Evolutionary conservation across 805 yeast species (phyloP).

Genomic region (Cyberlindnera euphorbiae): DNA sequence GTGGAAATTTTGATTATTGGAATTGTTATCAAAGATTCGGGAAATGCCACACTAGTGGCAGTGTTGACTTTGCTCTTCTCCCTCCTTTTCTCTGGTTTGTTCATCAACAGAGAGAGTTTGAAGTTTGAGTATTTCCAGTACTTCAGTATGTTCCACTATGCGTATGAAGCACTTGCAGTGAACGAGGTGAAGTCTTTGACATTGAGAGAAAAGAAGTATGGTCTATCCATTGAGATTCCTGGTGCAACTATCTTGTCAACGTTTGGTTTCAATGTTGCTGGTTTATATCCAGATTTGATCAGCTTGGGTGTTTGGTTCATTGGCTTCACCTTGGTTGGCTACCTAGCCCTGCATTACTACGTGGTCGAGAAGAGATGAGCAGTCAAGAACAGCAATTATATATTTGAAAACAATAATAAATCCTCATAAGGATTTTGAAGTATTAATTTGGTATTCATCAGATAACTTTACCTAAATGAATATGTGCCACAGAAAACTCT

Average conservation of each 20-base stretch:
- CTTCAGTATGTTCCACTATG: slow-evolving; percentile 89
- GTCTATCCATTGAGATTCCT: slow-evolving; percentile 91
- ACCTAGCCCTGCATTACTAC: slow-evolving; percentile 62
- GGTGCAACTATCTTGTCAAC: slow-evolving; percentile 96
- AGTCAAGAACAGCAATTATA: background rate
- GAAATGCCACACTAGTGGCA: slow-evolving; percentile 87
- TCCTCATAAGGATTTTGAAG: background rate
- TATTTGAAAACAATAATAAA: too few species aligned
- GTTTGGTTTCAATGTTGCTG: slow-evolving; percentile 86
- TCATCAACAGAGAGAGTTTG: slow-evolving; percentile 70
- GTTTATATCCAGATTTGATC: slow-evolving; percentile 60
- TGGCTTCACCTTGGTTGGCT: slow-evolving; percentile 63
- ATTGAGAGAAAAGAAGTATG: slow-evolving; percentile 83
- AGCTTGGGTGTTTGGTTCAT: slow-evolving; percentile 54
- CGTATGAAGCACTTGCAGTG: slow-evolving; percentile 87
- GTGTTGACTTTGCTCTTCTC: slow-evolving; percentile 81
- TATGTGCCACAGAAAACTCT: too few species aligned
- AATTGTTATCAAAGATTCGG: slow-evolving; percentile 79
- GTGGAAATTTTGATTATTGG: slow-evolving; percentile 85
- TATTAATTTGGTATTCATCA: too few species aligned
- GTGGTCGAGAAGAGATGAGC: slow-evolving; percentile 61
- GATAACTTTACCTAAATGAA: too few species aligned
- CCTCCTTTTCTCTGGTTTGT: slow-evolving; percentile 87
- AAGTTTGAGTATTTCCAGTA: slow-evolving; percentile 73
- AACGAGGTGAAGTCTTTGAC: slow-evolving; percentile 89